Percentiles rank a stretch among this genome's conserved stretches.
These are phyloP conservation scores for Delphinella strobiligena DNA, from an alignment of 2,329 filamentous ascomycete genomes.

Conservation along the genomic window DNA sequence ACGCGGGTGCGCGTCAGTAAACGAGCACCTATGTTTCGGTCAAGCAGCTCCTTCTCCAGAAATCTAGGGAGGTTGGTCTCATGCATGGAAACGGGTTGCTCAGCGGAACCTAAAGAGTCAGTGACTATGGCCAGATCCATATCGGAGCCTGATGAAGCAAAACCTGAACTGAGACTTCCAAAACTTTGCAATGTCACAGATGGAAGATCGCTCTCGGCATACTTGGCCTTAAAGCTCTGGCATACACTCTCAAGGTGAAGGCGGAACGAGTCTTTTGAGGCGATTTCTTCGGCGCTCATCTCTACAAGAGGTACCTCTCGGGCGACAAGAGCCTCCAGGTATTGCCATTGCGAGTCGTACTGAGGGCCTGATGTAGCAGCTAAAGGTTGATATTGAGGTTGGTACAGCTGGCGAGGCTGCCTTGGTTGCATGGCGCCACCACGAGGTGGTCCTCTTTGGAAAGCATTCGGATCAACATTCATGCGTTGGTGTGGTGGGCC, in stretches of 20 bases:
- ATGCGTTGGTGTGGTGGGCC: neutral
- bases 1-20: constrained; percentile 69
- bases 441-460: constrained; percentile 15
- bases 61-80: constrained; percentile 53
- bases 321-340: constrained; percentile 31
- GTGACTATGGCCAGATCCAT: constrained; percentile 78
- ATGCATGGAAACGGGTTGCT: constrained; percentile 29
- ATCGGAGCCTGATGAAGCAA: constrained; percentile 77
- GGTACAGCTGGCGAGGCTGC: constrained; percentile 2
- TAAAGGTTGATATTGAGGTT: constrained; percentile 7
- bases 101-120: constrained; percentile 19
- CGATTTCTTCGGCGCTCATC: constrained; percentile 51
- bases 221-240: constrained; percentile 42
- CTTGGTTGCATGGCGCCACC: neutral
- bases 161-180: constrained; percentile 72
- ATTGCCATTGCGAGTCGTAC: constrained; percentile 22
- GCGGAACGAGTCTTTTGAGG: constrained; percentile 61
- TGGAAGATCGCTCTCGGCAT: constrained; percentile 37
- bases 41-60: constrained; percentile 62
- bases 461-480: constrained; percentile 18
- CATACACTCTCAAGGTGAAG: constrained; percentile 52
- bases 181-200: constrained; percentile 62
- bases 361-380: constrained; percentile 1
- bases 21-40: constrained; percentile 61
- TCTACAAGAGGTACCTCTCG: constrained; percentile 46